Conservation (phyloP, 306 rosid species). For the Quercus gilva region DNA sequence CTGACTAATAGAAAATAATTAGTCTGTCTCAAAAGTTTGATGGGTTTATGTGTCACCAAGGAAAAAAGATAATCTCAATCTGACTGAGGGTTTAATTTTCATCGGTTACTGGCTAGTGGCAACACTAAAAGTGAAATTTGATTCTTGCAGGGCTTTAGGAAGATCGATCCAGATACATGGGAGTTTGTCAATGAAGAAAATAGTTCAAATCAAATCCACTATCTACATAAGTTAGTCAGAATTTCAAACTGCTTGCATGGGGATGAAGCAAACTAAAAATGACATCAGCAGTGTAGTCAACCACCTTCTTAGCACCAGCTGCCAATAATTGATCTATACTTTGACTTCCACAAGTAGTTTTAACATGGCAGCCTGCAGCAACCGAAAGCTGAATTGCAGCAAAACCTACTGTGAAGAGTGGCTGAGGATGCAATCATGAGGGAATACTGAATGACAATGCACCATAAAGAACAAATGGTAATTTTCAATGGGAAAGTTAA, state of each 20-base stretch:
- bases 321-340: constrained; percentile 61
- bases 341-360: constrained; percentile 79
- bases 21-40: no score
- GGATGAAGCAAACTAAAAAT: constrained; percentile 27
- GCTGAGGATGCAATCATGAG: constrained; percentile 23
- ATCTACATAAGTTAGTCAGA: neutral
- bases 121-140: no score
- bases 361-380: constrained; percentile 73
- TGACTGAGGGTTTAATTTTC: no score
- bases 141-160: no score
- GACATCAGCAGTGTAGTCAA: constrained; percentile 85
- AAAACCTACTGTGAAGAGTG: constrained; percentile 58
- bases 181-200: no score
- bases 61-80: no score
- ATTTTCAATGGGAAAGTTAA: neutral
- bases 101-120: no score
- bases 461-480: neutral
- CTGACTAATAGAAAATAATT: no score
- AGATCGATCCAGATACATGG: no score
- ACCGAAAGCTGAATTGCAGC: constrained; percentile 82
- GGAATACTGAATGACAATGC: neutral
- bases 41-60: no score
- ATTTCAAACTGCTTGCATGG: constrained; percentile 10
- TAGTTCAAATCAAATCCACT: neutral
- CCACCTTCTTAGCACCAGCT: constrained; percentile 88